Evolutionary conservation across 371 early-diverging fungal genomes (phyloP).

Genomic region (Zychaea mexicana): DNA sequence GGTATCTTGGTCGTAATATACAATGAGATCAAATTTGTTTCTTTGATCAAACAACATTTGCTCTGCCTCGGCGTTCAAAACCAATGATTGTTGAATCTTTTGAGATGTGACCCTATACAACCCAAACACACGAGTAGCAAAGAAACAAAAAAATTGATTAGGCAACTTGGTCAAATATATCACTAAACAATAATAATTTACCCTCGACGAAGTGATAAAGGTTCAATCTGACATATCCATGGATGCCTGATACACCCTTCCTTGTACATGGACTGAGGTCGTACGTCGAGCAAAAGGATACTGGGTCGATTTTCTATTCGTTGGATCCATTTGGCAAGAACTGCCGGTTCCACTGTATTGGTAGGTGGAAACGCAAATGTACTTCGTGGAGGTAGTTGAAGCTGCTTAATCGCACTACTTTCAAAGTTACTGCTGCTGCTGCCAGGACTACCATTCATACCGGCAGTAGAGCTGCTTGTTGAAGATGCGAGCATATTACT

Average conservation of each 20-base stretch:
- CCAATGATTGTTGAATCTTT: conserved; percentile 47
- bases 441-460: background rate
- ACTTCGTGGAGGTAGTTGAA: conserved; percentile 6
- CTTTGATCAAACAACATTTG: conserved; percentile 67
- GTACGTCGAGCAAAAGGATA: conserved; percentile 84
- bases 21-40: conserved; percentile 71
- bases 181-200: no score
- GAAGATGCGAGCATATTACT: background rate
- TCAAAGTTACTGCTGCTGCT: background rate
- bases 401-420: conserved; percentile 3
- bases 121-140: no score
- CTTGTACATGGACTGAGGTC: conserved; percentile 67
- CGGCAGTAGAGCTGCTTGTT: background rate
- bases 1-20: conserved; percentile 72
- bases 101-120: conserved; percentile 47
- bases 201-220: conserved; percentile 61
- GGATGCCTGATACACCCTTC: conserved; percentile 74
- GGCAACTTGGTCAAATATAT: no score
- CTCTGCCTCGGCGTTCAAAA: conserved; percentile 50
- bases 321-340: conserved; percentile 45
- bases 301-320: conserved; percentile 35
- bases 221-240: conserved; percentile 81
- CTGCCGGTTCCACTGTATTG: conserved; percentile 36
- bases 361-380: conserved; percentile 9
- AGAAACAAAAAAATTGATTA: no score